Base-by-base conservation (phyloP, 2,329 filamentous ascomycete species). In the Colletotrichum caudatum region DNA sequence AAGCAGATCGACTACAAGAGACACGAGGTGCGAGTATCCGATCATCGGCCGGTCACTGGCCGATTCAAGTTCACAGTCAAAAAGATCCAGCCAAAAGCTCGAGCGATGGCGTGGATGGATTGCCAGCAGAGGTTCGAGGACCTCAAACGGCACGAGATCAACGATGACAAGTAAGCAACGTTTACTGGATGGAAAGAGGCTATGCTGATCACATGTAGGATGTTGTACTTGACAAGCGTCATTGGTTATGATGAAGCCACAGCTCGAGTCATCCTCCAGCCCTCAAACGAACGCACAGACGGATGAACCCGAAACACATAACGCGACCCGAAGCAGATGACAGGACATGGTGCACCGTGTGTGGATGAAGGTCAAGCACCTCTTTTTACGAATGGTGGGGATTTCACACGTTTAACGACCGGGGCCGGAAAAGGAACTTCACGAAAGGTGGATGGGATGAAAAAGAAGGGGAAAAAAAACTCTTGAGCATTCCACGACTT, bases 21-120 rank as follows among this genome's bases (percentile, higher is more conserved):
- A 60, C 95, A 98, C 82, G 96, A 98, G 81, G 92, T 98, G 44
- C 88, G 92, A 72, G 93, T 95, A 6, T 97, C 94, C 41, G 96
- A 99, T 79, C 96, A 99, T 81, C 88, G 96, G 74, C 96, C 96
- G 12, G 96, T 99, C 39, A 97, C 92, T 73, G 96, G 93, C 1
- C 85, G 86, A 46, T 97, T 99, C 82, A 90, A 89, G 78, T 88
- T 98, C 65, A 90, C 93, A 64, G 88, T 98, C 71, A 99, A 98
- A 85, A 93, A 89, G 23, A 91, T 98, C 44, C 88, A 92, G 72
- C 86, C 89, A 7, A 88, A 89, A 76, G 87, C 89, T 78, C 88
- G 94, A 73, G 89, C 88, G 0, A 80, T 84, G 37, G 88, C 89
- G 20, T 94, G 92, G 91, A 91, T 93, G 77, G 87, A 90, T 76